phyloP scores from a whole-genome alignment of 306 rosid species.

The Cicer arietinum region DNA sequence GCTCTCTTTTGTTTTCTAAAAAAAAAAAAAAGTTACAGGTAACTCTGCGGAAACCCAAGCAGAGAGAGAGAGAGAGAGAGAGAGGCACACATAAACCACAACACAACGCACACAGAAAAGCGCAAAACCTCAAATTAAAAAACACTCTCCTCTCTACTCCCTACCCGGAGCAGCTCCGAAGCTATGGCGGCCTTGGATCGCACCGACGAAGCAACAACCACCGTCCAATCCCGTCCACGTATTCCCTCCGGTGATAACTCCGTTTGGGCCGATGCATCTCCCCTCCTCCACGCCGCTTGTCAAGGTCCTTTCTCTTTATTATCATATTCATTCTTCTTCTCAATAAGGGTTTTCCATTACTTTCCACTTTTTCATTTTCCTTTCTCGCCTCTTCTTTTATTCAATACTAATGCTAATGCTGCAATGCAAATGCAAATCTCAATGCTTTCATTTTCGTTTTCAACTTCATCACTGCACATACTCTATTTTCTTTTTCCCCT shows the following conservation, averaged over 20 bases:
- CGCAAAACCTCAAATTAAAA: neutral
- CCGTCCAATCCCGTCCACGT: constrained; percentile 42
- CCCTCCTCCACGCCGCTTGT: constrained; percentile 83
- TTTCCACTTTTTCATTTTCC: neutral
- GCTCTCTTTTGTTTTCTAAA: neutral
- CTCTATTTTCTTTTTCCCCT: neutral
- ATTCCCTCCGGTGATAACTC: constrained; percentile 79
- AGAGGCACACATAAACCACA: neutral
- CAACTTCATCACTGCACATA: constrained; percentile 14
- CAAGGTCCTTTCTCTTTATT: constrained; percentile 53
- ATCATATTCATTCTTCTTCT: neutral
- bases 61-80: neutral
- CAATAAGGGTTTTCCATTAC: neutral
- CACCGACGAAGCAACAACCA: constrained; percentile 43
- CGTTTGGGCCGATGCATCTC: constrained; percentile 87
- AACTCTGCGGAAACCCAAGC: neutral
- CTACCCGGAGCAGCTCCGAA: neutral
- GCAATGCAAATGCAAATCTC: neutral
- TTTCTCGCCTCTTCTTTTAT: neutral
- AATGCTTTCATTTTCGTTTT: neutral
- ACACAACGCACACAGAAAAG: neutral
- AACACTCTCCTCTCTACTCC: neutral
- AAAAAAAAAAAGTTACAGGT: neutral
- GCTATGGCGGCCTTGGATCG: constrained; percentile 41
- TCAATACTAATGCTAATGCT: neutral